These are phyloP conservation scores for Hypomontagnella monticulosa DNA, from an alignment of 495 filamentous ascomycete genomes.

Conservation along the genomic window DNA sequence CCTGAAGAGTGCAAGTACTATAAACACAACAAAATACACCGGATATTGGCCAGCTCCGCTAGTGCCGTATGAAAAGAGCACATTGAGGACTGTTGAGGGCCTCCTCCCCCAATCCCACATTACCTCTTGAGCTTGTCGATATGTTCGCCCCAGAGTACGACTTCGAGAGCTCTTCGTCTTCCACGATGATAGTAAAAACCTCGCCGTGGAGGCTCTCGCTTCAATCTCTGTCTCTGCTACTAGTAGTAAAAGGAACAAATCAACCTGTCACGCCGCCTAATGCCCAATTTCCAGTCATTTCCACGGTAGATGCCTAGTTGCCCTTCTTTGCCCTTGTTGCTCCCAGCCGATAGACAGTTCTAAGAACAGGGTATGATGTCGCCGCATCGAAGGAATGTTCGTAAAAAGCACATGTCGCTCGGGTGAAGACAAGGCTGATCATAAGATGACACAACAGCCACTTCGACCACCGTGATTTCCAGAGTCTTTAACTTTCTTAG, in stretches of 20 bases:
- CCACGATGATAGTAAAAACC: conserved; percentile 22
- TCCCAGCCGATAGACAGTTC: conserved; percentile 13
- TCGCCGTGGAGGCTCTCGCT: conserved; percentile 21
- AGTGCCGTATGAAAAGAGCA: conserved; percentile 24
- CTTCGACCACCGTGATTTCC: conserved; percentile 70
- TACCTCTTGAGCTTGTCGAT: conserved; percentile 7
- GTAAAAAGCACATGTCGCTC: conserved; percentile 2
- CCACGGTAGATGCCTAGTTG: conserved; percentile 35
- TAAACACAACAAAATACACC: conserved; percentile 38
- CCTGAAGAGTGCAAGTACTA: conserved; percentile 28
- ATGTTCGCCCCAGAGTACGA: conserved; percentile 16
- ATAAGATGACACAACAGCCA: conserved; percentile 84
- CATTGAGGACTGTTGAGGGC: conserved; percentile 9
- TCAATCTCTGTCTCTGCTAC: conserved; percentile 39
- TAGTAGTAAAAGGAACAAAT: conserved; percentile 8
- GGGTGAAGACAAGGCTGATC: conserved; percentile 22
- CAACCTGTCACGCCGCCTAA: conserved; percentile 39
- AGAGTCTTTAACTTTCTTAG: conserved; percentile 74
- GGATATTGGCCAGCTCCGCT: conserved; percentile 21
- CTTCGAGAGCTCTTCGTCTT: conserved; percentile 9
- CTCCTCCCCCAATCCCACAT: conserved; percentile 9
- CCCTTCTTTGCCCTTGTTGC: conserved; percentile 23
- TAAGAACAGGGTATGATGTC: conserved; percentile 33
- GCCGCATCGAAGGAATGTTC: conserved; percentile 26
- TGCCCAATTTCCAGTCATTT: conserved; percentile 38